Percentiles rank a stretch among this genome's conserved stretches.
These are phyloP conservation scores for Lophiotrema nucula DNA, from an alignment of 495 filamentous ascomycete species.

Conservation along the genomic window DNA sequence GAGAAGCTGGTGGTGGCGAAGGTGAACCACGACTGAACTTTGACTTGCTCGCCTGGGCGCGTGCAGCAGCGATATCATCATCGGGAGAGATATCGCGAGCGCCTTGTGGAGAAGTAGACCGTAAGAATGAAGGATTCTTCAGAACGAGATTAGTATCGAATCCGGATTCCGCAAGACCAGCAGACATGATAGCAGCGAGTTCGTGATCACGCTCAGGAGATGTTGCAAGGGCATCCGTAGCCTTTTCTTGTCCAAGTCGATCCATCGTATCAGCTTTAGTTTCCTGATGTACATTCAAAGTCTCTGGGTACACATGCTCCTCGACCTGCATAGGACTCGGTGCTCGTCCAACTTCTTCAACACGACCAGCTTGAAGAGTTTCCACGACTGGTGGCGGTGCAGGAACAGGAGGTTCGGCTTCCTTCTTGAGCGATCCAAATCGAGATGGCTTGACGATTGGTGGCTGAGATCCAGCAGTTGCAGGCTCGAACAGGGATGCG, in stretches of 20 bases:
- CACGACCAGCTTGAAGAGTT: not conserved
- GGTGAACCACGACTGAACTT: slow-evolving; percentile 18
- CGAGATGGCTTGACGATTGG: not conserved
- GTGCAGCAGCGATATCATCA: slow-evolving; percentile 19
- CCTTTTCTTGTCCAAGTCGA: not conserved
- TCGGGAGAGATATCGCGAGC: slow-evolving; percentile 25
- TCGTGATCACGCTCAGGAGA: slow-evolving; percentile 29
- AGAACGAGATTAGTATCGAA: slow-evolving; percentile 29
- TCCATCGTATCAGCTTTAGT: not conserved
- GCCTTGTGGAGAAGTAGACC: slow-evolving; percentile 17
- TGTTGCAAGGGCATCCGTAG: not conserved
- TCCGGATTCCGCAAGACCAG: slow-evolving; percentile 31
- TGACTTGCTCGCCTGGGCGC: slow-evolving; percentile 15
- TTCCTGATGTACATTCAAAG: not conserved
- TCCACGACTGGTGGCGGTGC: not conserved
- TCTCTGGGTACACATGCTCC: not conserved
- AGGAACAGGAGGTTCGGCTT: not conserved
- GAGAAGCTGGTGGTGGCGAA: slow-evolving; percentile 18
- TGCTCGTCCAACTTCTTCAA: not conserved
- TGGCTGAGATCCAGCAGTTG: not conserved
- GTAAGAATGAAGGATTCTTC: slow-evolving; percentile 23
- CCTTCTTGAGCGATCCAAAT: not conserved
- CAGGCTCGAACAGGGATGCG: slow-evolving; percentile 21
- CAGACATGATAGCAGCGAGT: slow-evolving; percentile 29
- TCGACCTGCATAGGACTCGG: not conserved